A percentile compares a stretch with the other conserved stretches of the same genome.
phyloP scores from a whole-genome alignment of 75 land plant species.

The Pinus albicaulis region DNA sequence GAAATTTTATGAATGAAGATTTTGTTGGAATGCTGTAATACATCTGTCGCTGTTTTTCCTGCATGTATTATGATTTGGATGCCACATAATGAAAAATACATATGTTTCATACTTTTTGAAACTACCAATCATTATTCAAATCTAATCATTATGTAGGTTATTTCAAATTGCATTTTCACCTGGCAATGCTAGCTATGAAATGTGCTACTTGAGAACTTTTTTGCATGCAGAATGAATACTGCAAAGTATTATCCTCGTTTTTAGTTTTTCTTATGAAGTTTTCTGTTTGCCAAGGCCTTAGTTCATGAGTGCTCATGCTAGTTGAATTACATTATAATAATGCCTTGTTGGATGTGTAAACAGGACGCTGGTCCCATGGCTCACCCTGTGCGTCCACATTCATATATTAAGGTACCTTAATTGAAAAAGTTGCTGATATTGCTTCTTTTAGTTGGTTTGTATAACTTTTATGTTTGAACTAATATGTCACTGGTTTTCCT shows the following conservation, averaged over 20 bases:
- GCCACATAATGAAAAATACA: too few species aligned
- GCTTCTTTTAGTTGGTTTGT: background rate
- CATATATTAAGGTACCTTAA: slow-evolving; percentile 80
- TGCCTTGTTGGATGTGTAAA: background rate
- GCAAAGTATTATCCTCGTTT: background rate
- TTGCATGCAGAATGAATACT: background rate
- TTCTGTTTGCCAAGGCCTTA: too few species aligned
- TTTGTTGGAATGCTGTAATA: too few species aligned
- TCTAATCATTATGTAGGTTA: background rate
- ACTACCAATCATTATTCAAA: too few species aligned
- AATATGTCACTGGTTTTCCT: slow-evolving; percentile 3
- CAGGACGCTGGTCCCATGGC: slow-evolving; percentile 99
- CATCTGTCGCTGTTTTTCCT: too few species aligned
- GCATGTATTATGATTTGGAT: too few species aligned
- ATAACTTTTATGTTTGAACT: background rate
- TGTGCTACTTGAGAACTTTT: background rate
- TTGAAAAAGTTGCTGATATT: background rate
- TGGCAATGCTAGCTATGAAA: background rate
- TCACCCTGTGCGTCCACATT: slow-evolving; percentile 97
- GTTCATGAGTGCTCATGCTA: background rate
- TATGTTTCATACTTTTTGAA: too few species aligned
- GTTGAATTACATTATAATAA: background rate
- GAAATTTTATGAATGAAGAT: too few species aligned
- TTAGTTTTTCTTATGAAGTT: background rate
- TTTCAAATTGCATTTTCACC: background rate